A percentile compares a stretch with the other conserved stretches of the same genome.
Conservation (phyloP, 352 stramenopile genomes). For the Globisporangium megalacanthum region DNA sequence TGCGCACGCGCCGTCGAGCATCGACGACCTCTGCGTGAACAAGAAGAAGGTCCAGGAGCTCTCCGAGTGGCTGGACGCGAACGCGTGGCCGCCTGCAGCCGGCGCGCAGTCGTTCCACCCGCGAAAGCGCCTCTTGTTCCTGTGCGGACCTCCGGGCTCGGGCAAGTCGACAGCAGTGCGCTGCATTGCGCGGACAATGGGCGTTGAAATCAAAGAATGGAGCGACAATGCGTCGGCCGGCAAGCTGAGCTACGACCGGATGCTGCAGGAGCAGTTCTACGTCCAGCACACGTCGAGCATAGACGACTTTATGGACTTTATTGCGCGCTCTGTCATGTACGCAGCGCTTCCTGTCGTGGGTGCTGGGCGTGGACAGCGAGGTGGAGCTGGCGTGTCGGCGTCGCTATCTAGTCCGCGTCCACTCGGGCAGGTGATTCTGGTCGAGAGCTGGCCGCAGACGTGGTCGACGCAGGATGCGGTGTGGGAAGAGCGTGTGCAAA, state of each 20-base stretch:
- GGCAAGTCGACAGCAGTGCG: slow-evolving; percentile 79
- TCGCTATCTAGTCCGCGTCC: neutral
- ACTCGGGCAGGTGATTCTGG: slow-evolving; percentile 42
- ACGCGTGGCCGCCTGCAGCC: slow-evolving; percentile 13
- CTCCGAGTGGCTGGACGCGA: slow-evolving; percentile 44
- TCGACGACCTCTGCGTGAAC: slow-evolving; percentile 75
- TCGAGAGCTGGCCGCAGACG: slow-evolving; percentile 71
- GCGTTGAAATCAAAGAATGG: slow-evolving; percentile 60
- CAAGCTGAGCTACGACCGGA: slow-evolving; percentile 46
- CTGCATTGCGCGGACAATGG: slow-evolving; percentile 44
- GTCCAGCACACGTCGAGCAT: slow-evolving; percentile 38
- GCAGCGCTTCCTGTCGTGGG: slow-evolving; percentile 35
- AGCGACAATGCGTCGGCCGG: slow-evolving; percentile 56
- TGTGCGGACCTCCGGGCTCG: slow-evolving; percentile 71
- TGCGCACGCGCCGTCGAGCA: slow-evolving; percentile 24
- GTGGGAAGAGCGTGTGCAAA: slow-evolving; percentile 52
- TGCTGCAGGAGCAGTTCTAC: slow-evolving; percentile 45
- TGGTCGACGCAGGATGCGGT: slow-evolving; percentile 30
- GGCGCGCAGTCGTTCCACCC: slow-evolving; percentile 4
- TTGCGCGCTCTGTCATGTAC: slow-evolving; percentile 66
- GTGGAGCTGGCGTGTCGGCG: neutral
- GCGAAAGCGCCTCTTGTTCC: slow-evolving; percentile 64
- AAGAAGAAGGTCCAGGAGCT: slow-evolving; percentile 82
- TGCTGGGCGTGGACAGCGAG: slow-evolving; percentile 7
- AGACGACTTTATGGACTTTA: slow-evolving; percentile 79